These are phyloP conservation scores for Schwanniomyces sp. DNA, from an alignment of 805 yeast genomes.

Conservation along the genomic window DNA sequence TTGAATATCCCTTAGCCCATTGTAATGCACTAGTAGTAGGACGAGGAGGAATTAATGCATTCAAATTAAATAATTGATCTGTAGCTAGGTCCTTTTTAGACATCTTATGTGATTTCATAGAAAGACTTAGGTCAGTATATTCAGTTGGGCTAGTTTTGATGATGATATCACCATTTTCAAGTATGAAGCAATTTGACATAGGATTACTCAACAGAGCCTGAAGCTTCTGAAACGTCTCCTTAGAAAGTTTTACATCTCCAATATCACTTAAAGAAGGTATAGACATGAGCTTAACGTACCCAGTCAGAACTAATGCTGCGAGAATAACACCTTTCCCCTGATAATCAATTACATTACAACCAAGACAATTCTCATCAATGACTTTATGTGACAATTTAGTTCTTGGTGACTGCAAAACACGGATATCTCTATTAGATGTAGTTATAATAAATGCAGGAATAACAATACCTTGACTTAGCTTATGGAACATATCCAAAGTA, in stretches of 20 bases:
- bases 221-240: conserved; percentile 24
- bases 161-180: conserved; percentile 57
- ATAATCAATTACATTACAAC: conserved; percentile 51
- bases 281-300: conserved; percentile 47
- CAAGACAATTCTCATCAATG: conserved; percentile 48
- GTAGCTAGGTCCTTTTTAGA: conserved; percentile 23
- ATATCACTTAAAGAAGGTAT: conserved; percentile 67
- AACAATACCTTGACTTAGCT: conserved; percentile 58
- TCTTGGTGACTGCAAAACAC: conserved; percentile 61
- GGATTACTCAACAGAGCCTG: conserved; percentile 19
- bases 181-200: conserved; percentile 24
- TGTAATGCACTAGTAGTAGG: conserved; percentile 79
- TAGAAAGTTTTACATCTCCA: conserved; percentile 39
- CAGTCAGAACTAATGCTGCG: conserved; percentile 45
- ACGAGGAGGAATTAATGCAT: conserved; percentile 67
- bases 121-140: conserved; percentile 22
- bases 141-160: conserved; percentile 57
- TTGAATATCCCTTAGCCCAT: conserved; percentile 79
- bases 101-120: conserved; percentile 18
- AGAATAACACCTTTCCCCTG: conserved; percentile 47
- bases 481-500: conserved; percentile 52
- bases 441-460: conserved; percentile 64
- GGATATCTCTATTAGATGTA: conserved; percentile 57
- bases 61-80: conserved; percentile 70
- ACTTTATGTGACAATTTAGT: conserved; percentile 64